These are phyloP conservation scores for Veloporphyrellus conicus DNA, from an alignment of 1,284 basidiomycete genomes.

Conservation along the genomic window DNA sequence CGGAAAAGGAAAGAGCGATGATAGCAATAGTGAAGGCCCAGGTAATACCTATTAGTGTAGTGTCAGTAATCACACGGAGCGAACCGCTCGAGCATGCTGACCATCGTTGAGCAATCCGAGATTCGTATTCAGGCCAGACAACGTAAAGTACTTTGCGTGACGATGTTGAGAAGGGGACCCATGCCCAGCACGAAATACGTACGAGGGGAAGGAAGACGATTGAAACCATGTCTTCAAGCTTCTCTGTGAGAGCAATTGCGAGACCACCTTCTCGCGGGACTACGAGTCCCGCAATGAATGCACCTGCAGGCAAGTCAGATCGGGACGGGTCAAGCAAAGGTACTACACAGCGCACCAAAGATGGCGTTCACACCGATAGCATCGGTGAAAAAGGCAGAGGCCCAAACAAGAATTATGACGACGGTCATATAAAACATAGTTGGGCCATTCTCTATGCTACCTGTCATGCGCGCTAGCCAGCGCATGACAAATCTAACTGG, in stretches of 20 bases:
- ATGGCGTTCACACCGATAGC: conserved; percentile 91
- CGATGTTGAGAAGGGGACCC: not conserved
- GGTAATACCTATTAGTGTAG: conserved; percentile 64
- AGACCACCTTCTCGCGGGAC: conserved; percentile 88
- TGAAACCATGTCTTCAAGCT: conserved; percentile 78
- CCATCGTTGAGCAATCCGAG: conserved; percentile 76
- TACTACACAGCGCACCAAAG: conserved; percentile 50
- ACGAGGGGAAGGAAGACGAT: conserved; percentile 86
- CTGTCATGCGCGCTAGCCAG: conserved; percentile 75
- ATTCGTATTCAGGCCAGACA: conserved; percentile 86
- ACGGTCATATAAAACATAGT: conserved; percentile 77
- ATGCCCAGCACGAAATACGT: conserved; percentile 17
- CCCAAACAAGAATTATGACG: conserved; percentile 74
- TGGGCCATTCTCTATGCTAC: conserved; percentile 76
- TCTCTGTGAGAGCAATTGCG: conserved; percentile 72
- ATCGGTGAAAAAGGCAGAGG: conserved; percentile 89
- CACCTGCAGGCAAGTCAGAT: conserved; percentile 46
- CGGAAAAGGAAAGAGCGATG: conserved; percentile 73
- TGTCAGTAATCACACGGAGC: conserved; percentile 30
- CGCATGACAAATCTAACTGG: conserved; percentile 59
- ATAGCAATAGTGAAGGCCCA: conserved; percentile 90
- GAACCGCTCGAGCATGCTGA: not conserved
- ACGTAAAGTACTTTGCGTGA: conserved; percentile 70
- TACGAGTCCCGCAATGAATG: conserved; percentile 84
- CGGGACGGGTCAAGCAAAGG: conserved; percentile 33